Percentiles rank a stretch among this genome's conserved stretches.
Conservation (phyloP, 2,329 filamentous ascomycete genomes). For the Endoconidiophora polonica region DNA sequence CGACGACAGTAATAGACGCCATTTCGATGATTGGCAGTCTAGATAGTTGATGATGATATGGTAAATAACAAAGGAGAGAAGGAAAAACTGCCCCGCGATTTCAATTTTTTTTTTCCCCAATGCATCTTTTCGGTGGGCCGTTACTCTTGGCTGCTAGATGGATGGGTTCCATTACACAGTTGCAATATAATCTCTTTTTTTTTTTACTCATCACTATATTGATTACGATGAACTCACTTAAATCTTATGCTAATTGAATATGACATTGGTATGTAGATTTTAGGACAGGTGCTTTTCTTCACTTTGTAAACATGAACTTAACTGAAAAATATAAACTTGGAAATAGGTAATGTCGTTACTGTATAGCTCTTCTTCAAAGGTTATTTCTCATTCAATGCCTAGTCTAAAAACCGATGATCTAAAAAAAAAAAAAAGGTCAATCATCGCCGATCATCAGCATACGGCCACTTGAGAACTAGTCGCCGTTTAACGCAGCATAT, state of each 20-base stretch:
- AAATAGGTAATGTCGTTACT: too few relatives aligned
- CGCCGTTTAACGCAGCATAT: slow-evolving; percentile 73
- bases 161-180: neutral
- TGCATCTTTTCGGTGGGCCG: neutral
- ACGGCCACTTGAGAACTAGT: slow-evolving; percentile 27
- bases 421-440: neutral
- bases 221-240: too few relatives aligned
- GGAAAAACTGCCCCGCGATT: slow-evolving; percentile 5
- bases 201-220: too few relatives aligned
- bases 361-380: too few relatives aligned
- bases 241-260: too few relatives aligned
- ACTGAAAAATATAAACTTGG: too few relatives aligned
- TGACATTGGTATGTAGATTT: too few relatives aligned
- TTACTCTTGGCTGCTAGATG: neutral
- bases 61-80: slow-evolving; percentile 9
- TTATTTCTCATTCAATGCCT: too few relatives aligned
- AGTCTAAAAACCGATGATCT: neutral
- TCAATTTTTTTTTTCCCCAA: neutral
- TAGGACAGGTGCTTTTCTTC: too few relatives aligned
- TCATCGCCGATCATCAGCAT: too few relatives aligned
- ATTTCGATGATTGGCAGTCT: slow-evolving; percentile 26
- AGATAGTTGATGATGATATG: slow-evolving; percentile 14
- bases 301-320: too few relatives aligned
- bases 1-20: slow-evolving; percentile 45
- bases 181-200: neutral